Base-by-base conservation (phyloP, 768 basidiomycete species). In the Suillus cothurnatus region DNA sequence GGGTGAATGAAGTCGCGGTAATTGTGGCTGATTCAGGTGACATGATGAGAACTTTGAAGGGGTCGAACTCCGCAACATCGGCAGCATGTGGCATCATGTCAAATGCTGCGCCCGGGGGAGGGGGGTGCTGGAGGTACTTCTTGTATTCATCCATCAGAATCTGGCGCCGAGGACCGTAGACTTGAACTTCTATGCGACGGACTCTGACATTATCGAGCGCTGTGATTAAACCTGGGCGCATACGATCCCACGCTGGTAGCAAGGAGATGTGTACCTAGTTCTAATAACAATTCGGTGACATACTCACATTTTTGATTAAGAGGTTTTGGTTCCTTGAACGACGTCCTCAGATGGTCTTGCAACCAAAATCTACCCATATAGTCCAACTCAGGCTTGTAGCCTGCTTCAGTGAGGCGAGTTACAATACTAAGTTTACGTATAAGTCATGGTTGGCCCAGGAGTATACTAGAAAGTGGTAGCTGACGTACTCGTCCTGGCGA, bases 51-150 rank as follows among this genome's bases (percentile, higher is more conserved):
- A 15, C 53, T 26, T 12, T 58, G 21, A 62, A 62, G 26, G 61
- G 61, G 9, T 14, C 36, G 36, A 62, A 62, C 11, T 58, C 49
- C 28, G 61, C 61, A 11, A 60, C 28, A 34, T 62, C n/a, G 14
- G 32, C 26, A 5, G 61, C 61, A 21, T 62, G 53, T 11, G 61
- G 61, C 43, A 62, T 50, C 23, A 62, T 4, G 36, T 62, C 61
- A 32, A 59, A 59, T 59, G 58, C 39, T 41, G 58, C 39, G 7
- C 26, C 28, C 6, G 26, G 19, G 11, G 38, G 58, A 41, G 39
- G 58, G 11, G 39, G 39, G 5, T 41, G 26, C 19, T 59, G 58
- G 26, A 59, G 39, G 12, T 59, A 59, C 58, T 59, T 59, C 26
- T 41, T 41, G 19, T 41, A 59, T 41, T 59, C 58, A 14, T 26